These are phyloP conservation scores for Phytophthora agathidicida DNA, from an alignment of 352 stramenopile genomes.

Conservation along the genomic window DNA sequence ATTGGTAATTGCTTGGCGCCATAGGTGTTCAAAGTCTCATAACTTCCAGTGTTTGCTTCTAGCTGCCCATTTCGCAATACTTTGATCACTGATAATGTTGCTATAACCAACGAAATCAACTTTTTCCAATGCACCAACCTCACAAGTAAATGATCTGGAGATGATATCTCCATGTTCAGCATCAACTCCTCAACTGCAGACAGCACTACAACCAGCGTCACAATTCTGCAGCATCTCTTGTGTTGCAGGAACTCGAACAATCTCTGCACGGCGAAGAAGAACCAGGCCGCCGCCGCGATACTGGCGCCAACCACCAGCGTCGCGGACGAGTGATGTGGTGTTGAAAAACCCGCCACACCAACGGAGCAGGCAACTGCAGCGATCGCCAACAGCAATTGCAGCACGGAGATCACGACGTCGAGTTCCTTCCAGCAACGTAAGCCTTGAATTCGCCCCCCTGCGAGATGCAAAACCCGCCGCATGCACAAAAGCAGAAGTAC, in stretches of 20 bases:
- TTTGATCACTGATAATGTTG: conserved; percentile 18
- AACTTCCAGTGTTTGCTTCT: background rate
- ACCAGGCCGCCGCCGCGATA: conserved; percentile 33
- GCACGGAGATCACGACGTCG: conserved; percentile 19
- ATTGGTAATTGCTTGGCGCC: background rate
- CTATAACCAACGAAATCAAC: background rate
- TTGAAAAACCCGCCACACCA: conserved; percentile 26
- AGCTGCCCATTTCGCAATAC: background rate
- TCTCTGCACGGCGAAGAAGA: conserved; percentile 38
- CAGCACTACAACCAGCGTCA: conserved; percentile 31
- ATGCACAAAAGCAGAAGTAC: conserved; percentile 47
- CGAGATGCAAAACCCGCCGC: conserved; percentile 43
- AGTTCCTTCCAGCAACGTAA: conserved; percentile 3
- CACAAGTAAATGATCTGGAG: background rate
- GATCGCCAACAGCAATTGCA: conserved; percentile 39
- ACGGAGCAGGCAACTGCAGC: conserved; percentile 31
- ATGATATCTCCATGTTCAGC: background rate
- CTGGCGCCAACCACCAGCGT: conserved; percentile 39
- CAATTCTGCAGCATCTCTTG: conserved; percentile 13
- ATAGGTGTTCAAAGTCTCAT: background rate
- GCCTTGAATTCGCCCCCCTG: background rate
- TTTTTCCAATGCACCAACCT: conserved; percentile 21
- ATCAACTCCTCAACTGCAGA: conserved; percentile 20
- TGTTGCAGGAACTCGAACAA: conserved; percentile 33
- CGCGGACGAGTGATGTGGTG: conserved; percentile 33